Conservation (phyloP, 495 filamentous ascomycete species). For the Penicillium arizonense region DNA sequence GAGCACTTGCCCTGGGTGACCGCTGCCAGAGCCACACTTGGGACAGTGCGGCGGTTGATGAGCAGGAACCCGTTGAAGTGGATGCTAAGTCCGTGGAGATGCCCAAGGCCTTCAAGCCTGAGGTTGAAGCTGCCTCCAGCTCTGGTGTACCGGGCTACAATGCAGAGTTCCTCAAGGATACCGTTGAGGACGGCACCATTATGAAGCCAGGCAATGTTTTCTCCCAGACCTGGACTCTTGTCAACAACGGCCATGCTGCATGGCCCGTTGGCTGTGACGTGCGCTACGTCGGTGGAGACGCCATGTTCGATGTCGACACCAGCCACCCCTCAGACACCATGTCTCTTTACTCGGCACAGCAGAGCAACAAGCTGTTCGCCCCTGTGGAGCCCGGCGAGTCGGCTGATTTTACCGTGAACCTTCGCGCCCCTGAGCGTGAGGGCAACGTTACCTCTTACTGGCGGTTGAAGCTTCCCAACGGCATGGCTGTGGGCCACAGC, state of each 20-base stretch:
- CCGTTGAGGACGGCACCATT: conserved; percentile 72
- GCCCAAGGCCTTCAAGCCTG: conserved; percentile 33
- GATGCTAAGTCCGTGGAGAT: conserved; percentile 49
- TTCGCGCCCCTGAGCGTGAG: conserved; percentile 71
- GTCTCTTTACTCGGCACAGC: conserved; percentile 69
- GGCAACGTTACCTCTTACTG: conserved; percentile 91
- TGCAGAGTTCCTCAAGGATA: conserved; percentile 78
- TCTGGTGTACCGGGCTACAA: conserved; percentile 41
- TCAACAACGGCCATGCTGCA: conserved; percentile 70
- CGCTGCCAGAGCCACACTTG: conserved; percentile 40
- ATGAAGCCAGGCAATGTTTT: conserved; percentile 69
- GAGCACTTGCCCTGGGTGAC: conserved; percentile 69
- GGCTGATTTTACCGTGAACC: conserved; percentile 76
- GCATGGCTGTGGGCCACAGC: conserved; percentile 82
- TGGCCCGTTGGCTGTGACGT: conserved; percentile 93
- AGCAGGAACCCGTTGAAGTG: conserved; percentile 52
- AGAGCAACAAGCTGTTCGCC: conserved; percentile 75
- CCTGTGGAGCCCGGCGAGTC: conserved; percentile 68
- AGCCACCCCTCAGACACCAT: conserved; percentile 70
- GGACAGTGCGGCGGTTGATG: conserved; percentile 43
- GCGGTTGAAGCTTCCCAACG: conserved; percentile 83
- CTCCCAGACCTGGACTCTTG: conserved; percentile 87
- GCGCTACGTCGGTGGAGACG: conserved; percentile 88
- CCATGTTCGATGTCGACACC: conserved; percentile 86
- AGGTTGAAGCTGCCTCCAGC: conserved; percentile 5